Percentiles rank a stretch among this genome's conserved stretches.
Conservation (phyloP, 2,329 filamentous ascomycete genomes). For the Fonsecaea monophora region DNA sequence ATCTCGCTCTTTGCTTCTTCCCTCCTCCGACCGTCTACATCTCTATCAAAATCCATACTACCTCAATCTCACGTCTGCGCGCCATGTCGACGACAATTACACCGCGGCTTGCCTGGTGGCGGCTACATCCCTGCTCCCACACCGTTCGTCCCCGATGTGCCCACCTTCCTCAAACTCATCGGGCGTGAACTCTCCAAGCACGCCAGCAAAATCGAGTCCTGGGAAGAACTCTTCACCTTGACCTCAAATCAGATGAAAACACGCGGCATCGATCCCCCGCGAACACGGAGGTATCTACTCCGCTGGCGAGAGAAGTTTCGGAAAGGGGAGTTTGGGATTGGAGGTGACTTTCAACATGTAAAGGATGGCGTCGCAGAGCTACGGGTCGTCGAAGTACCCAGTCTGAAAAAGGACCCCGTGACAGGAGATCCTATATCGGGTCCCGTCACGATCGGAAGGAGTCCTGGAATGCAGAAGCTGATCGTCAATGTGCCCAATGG, state of each 20-base stretch:
- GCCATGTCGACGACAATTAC: conserved; percentile 36
- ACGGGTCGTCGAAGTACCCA: conserved; percentile 63
- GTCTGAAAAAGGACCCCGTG: conserved; percentile 45
- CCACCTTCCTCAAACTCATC: conserved; percentile 88
- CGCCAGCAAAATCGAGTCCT: conserved; percentile 83
- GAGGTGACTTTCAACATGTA: conserved; percentile 82
- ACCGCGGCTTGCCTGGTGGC: conserved; percentile 29
- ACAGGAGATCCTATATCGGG: conserved; percentile 42
- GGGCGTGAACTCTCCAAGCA: conserved; percentile 85
- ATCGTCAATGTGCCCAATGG: conserved; percentile 66
- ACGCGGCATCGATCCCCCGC: conserved; percentile 84
- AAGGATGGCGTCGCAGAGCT: conserved; percentile 65
- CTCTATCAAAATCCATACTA: conserved; percentile 7
- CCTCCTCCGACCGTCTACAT: conserved; percentile 33
- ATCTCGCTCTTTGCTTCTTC: conserved; percentile 30
- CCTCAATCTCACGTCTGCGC: conserved; percentile 34
- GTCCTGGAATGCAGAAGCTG: conserved; percentile 62
- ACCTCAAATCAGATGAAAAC: conserved; percentile 78
- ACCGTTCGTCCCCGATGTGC: conserved; percentile 58
- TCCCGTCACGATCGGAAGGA: conserved; percentile 49
- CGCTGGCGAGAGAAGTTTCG: conserved; percentile 87
- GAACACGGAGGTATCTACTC: conserved; percentile 81
- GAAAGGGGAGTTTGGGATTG: conserved; percentile 76
- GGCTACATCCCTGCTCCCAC: conserved; percentile 70
- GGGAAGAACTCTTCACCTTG: conserved; percentile 87